Base-by-base conservation (phyloP, 345 rosid species). In the Streptanthus diversifolius region DNA sequence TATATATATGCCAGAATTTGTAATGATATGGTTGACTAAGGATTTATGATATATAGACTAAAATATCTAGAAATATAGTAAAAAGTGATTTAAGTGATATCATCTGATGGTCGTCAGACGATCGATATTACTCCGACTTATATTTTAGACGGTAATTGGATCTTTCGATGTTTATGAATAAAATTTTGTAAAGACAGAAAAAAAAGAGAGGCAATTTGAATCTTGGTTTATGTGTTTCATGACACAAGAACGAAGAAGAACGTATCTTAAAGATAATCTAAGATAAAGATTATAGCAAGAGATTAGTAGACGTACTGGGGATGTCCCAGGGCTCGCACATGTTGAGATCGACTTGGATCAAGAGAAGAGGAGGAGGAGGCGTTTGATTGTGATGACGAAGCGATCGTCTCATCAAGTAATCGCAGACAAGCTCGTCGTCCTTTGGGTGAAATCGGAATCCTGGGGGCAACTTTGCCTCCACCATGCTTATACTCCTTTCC, bases 281-380 rank as follows among this genome's bases (percentile, higher is more conserved):
- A n/a, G n/a, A 54, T 7, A 22, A 22, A 41, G 43, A 64, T 11
- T 13, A 14, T 51, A 24, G 32, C 12, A 24, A 33, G 40, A 56
- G 25, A 56, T 33, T 52, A 19, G 13, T 25, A 19, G 18, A 37
- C 82, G 65, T 32, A 93, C 98, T 92, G 10, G 98, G 98, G 72
- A 93, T 78, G 41, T 93, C 95, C 98, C 98, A 93, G 53, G 98
- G 98, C 61, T 93, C 98, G 32, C 85, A 87, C 82, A 84, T 91
- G 91, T 93, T 93, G 80, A 89, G 96, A 75, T 93, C 95, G 57
- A 93, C 97, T 19, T 86, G 91, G 36, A 84, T 77, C 80, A 93
- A 35, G 65, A 89, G 80, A 61, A 81, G 77, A 24, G 81, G 69
- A 33, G 62, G 75, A 15, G 39, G 44, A 45, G 56, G 33, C 24